These are phyloP conservation scores for Cavenderia fasciculata DNA, from an alignment of 78 protist genomes.

Conservation along the genomic window DNA sequence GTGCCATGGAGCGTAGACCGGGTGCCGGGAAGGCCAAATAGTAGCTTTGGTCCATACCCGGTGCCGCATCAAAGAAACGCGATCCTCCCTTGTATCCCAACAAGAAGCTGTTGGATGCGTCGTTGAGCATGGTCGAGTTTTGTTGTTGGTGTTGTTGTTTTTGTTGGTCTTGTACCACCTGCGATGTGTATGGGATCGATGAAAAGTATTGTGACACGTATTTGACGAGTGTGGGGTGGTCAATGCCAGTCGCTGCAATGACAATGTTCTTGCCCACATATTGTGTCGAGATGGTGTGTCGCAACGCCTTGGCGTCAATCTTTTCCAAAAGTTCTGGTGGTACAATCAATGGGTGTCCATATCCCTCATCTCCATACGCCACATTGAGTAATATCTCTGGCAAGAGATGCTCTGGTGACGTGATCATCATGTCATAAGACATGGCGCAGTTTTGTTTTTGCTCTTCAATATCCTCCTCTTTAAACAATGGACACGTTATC, in stretches of 20 bases:
- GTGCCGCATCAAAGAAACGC: background rate
- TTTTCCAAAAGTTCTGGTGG: background rate
- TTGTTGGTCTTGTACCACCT: background rate
- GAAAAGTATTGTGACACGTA: conserved; percentile 23
- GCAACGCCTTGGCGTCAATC: background rate
- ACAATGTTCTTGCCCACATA: conserved; percentile 65
- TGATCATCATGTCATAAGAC: background rate
- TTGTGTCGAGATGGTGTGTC: background rate
- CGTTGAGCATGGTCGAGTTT: background rate
- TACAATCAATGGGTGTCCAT: conserved; percentile 4
- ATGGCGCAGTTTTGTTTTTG: background rate
- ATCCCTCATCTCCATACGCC: conserved; percentile 38
- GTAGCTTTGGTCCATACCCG: background rate
- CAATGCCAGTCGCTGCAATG: conserved; percentile 34
- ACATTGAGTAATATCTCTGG: background rate
- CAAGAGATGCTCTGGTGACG: conserved; percentile 3
- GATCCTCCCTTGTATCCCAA: background rate
- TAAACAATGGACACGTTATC: conserved; percentile 23
- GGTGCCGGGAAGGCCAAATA: conserved; percentile 14
- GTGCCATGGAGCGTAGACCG: background rate
- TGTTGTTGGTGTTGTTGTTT: background rate
- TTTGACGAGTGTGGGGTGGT: conserved; percentile 1
- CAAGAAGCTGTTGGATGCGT: background rate
- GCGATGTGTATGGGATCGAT: conserved; percentile 12
- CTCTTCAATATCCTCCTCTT: conserved; percentile 26